Conservation (phyloP, 306 rosid genomes). For the Casuarina cunninghamiana region DNA sequence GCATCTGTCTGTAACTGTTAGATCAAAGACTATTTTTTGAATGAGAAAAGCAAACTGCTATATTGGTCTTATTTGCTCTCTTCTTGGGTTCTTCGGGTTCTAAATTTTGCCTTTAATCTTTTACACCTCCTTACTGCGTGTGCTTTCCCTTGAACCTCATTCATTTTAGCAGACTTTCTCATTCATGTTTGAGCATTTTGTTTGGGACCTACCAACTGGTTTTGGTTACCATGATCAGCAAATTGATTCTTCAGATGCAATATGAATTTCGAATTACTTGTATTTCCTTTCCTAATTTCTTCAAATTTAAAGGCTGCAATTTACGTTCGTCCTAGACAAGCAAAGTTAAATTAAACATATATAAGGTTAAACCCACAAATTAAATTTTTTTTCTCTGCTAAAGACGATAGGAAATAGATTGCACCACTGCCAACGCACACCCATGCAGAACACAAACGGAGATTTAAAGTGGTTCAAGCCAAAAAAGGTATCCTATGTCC, state of each 20-base stretch:
- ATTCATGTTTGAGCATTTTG: neutral
- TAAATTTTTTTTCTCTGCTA: no score
- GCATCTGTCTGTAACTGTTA: no score
- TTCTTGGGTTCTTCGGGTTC: constrained; percentile 13
- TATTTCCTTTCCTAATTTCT: neutral
- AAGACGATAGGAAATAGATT: no score
- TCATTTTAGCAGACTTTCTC: neutral
- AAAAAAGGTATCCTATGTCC: no score
- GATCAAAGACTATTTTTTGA: no score
- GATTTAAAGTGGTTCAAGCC: no score
- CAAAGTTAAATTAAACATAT: neutral
- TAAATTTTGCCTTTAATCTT: neutral
- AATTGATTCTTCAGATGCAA: neutral
- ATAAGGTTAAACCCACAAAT: no score
- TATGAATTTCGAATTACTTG: neutral
- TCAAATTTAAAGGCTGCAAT: neutral
- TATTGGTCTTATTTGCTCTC: neutral
- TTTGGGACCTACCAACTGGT: neutral
- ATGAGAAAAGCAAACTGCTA: neutral
- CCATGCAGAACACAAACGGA: no score
- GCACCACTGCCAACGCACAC: no score
- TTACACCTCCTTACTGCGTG: neutral
- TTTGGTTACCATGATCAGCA: neutral
- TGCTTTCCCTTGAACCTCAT: neutral
- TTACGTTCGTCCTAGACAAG: neutral